phyloP scores from a whole-genome alignment of 441 rosid genomes.

The Syzygium malaccense region DNA sequence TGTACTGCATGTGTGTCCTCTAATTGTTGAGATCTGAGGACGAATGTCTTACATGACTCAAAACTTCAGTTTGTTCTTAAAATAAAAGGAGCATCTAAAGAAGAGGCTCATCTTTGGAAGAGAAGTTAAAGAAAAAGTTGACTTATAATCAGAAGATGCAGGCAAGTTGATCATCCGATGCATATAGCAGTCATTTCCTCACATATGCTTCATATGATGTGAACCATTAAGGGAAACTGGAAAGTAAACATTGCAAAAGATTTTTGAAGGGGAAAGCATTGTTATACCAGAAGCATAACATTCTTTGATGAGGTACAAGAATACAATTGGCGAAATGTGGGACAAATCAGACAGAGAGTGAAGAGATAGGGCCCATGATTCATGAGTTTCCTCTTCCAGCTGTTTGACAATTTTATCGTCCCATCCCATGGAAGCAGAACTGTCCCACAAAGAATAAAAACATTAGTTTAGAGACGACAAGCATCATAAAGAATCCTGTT shows the following conservation, averaged over 20 bases:
- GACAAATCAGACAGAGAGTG: slow-evolving; percentile 69
- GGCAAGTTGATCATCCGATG: background rate
- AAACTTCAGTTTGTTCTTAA: background rate
- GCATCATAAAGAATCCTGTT: background rate
- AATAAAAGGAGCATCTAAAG: background rate
- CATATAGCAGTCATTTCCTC: background rate
- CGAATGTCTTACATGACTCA: background rate
- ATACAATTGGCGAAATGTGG: slow-evolving; percentile 60
- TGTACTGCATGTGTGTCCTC: background rate
- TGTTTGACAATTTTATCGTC: slow-evolving; percentile 17
- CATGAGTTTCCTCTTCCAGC: slow-evolving; percentile 7
- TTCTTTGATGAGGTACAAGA: slow-evolving; percentile 80
- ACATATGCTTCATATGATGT: background rate
- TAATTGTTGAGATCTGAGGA: background rate
- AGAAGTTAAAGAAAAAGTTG: background rate
- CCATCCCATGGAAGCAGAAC: slow-evolving; percentile 32
- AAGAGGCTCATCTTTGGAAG: background rate
- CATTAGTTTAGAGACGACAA: background rate
- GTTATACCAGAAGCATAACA: slow-evolving; percentile 66
- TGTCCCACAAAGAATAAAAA: slow-evolving; percentile 9
- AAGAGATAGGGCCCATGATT: slow-evolving; percentile 25
- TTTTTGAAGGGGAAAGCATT: background rate
- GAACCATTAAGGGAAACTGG: background rate
- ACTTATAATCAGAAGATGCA: background rate
- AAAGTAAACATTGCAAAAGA: background rate